Conservation (phyloP, 345 rosid species). For the Ceriops zippeliana region DNA sequence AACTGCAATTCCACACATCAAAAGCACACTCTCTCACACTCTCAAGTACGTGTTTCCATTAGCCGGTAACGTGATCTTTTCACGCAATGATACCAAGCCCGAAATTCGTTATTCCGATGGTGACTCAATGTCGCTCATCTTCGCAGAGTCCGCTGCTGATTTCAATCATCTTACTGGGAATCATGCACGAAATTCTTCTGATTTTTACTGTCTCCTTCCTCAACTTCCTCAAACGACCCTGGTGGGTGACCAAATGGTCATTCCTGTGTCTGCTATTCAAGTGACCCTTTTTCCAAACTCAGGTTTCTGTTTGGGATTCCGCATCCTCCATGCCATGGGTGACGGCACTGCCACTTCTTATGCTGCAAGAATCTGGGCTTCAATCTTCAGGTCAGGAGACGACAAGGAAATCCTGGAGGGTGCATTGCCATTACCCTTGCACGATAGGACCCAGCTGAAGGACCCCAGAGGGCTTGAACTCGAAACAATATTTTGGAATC, state of each 20-base stretch:
- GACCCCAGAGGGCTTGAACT: slow-evolving; percentile 29
- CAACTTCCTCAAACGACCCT: slow-evolving; percentile 9
- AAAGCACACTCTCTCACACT: not conserved
- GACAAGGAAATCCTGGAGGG: not conserved
- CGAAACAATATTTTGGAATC: not conserved
- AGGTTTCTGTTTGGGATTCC: slow-evolving; percentile 37
- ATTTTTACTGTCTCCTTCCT: slow-evolving; percentile 29
- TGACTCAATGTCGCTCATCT: slow-evolving; percentile 24
- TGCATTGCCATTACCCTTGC: slow-evolving; percentile 6
- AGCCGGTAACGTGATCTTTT: slow-evolving; percentile 3
- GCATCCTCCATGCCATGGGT: slow-evolving; percentile 19
- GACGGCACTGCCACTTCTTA: slow-evolving; percentile 33
- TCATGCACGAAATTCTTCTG: slow-evolving; percentile 21
- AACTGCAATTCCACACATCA: not conserved
- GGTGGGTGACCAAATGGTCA: not conserved
- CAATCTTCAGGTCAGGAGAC: slow-evolving; percentile 20
- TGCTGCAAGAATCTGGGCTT: slow-evolving; percentile 39
- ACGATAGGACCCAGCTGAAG: slow-evolving; percentile 27
- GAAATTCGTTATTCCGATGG: slow-evolving; percentile 27
- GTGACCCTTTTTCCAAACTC: slow-evolving; percentile 33
- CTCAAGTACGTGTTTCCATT: not conserved
- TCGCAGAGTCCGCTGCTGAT: slow-evolving; percentile 36
- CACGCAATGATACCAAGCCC: slow-evolving; percentile 23
- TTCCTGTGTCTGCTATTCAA: slow-evolving; percentile 29
- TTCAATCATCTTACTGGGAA: slow-evolving; percentile 19